A percentile compares a stretch with the other conserved stretches of the same genome.
Conservation (phyloP, 208 protist genomes). For the Zelonia costaricensis region DNA sequence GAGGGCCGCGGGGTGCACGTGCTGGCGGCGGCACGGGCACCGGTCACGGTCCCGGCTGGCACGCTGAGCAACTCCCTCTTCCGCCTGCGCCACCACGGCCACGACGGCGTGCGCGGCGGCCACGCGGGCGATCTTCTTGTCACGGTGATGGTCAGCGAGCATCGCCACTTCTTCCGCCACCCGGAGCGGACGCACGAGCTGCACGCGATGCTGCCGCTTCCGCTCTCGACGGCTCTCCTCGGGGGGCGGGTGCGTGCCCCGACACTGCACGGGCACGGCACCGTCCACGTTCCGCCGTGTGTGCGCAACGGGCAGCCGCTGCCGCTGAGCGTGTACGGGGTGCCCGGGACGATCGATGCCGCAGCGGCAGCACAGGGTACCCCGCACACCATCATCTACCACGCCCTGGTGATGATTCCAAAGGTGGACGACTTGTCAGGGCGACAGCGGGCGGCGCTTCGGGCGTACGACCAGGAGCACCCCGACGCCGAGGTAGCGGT, state of each 20-base stretch:
- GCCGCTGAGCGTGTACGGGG: constrained; percentile 36
- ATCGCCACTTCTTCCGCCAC: constrained; percentile 68
- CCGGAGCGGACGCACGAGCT: constrained; percentile 32
- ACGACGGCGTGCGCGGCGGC: constrained; percentile 86
- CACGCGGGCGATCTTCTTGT: constrained; percentile 72
- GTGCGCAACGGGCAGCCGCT: constrained; percentile 75
- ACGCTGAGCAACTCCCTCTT: constrained; percentile 39
- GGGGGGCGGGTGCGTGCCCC: constrained; percentile 73
- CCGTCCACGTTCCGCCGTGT: constrained; percentile 72
- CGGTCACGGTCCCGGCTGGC: constrained; percentile 43
- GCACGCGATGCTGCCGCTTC: constrained; percentile 81
- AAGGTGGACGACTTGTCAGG: constrained; percentile 53
- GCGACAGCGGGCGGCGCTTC: constrained; percentile 50
- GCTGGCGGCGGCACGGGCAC: constrained; percentile 27
- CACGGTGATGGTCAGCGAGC: constrained; percentile 70
- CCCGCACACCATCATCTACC: constrained; percentile 34
- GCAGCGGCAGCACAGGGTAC: background rate
- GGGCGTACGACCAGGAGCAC: constrained; percentile 38
- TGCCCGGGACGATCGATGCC: background rate
- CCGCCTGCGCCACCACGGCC: constrained; percentile 60
- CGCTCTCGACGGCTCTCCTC: constrained; percentile 72
- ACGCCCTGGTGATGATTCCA: constrained; percentile 77
- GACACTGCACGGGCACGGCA: constrained; percentile 32
- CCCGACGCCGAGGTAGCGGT: background rate
- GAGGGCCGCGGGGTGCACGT: constrained; percentile 55